Base-by-base conservation (phyloP, 805 yeast genomes). In the Candida sonorensis region DNA sequence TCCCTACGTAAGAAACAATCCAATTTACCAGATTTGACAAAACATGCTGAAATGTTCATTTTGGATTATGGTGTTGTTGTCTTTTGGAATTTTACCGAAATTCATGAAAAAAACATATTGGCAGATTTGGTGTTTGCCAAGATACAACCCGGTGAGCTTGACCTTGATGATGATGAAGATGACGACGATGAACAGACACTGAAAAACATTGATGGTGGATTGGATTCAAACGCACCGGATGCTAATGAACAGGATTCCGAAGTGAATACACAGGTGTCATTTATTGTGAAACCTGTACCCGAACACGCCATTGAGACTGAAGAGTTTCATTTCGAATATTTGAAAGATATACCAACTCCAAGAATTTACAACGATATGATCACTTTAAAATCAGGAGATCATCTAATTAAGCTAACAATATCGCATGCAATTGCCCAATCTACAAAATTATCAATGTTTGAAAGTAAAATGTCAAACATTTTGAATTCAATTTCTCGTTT, bases 391-490 rank as follows among this genome's bases (percentile, higher is more conserved):
- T 77, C 90, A 2, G 94, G 94, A 7, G 97, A 90, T 54, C 97
- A 88, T 60, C 69, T 90, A 50, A 85, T 87, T 46, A 92, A 92
- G 52, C 64, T 92, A 36, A 85, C 97, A 5, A 75, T 92, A 74
- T 84, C 97, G 1, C 95, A 92, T 57, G 95, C 97, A 2, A 85
- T 92, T 40, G 97, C 97, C 0, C 98, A 92, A 57, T 85, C 94
- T 42, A 88, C 97, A 1, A 92, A 88, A 54, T 61, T 92, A 20
- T 82, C 95, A 25, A 64, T 88, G 37, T 92, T 90, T 59, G 98
- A 92, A 56, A 82, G 94, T 25, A 68, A 95, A 45, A 86, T 92
- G 79, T 83, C 90, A 10, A 77, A 78, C 22, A 78, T 82, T 37
- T 66, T 92, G 50, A 81, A 77, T 38, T 81, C 87, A 42, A 90